Evolutionary conservation across 495 filamentous ascomycete species (phyloP).

Genomic region (Penicillium diatomitis): DNA sequence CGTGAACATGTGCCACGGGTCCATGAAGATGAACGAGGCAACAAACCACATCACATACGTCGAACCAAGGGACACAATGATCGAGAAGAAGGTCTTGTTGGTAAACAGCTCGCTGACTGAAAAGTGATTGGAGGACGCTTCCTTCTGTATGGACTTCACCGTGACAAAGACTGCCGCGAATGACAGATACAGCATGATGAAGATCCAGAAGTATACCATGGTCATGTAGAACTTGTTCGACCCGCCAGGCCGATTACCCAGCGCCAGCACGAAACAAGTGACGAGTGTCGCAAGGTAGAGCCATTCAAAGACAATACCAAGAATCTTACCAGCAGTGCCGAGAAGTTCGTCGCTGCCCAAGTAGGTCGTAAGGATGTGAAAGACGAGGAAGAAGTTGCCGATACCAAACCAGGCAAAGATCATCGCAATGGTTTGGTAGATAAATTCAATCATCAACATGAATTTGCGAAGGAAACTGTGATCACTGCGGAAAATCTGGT

Average conservation of each 20-base stretch:
- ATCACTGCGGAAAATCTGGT: constrained; percentile 85
- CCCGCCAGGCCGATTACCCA: constrained; percentile 94
- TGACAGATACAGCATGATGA: constrained; percentile 90
- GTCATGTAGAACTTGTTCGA: constrained; percentile 90
- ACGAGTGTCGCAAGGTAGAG: constrained; percentile 85
- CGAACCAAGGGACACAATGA: constrained; percentile 82
- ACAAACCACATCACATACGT: constrained; percentile 94
- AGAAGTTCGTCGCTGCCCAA: constrained; percentile 59
- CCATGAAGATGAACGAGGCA: constrained; percentile 88
- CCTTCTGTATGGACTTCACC: constrained; percentile 66
- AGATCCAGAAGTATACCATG: constrained; percentile 93
- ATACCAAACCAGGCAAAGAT: constrained; percentile 99
- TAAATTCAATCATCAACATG: constrained; percentile 83
- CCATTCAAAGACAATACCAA: constrained; percentile 93
- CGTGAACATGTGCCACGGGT: constrained; percentile 99
- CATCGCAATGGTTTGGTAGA: constrained; percentile 92
- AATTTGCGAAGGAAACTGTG: constrained; percentile 83
- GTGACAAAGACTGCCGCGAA: constrained; percentile 96
- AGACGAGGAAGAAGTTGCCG: constrained; percentile 98
- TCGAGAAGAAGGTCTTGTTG: constrained; percentile 83
- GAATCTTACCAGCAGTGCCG: constrained; percentile 62
- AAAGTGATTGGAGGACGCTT: constrained; percentile 51
- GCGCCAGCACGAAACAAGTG: constrained; percentile 87
- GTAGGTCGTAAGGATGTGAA: constrained; percentile 89
- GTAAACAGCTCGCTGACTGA: constrained; percentile 62